phyloP scores from a whole-genome alignment of 495 filamentous ascomycete genomes.

The Lichina pygmaea region DNA sequence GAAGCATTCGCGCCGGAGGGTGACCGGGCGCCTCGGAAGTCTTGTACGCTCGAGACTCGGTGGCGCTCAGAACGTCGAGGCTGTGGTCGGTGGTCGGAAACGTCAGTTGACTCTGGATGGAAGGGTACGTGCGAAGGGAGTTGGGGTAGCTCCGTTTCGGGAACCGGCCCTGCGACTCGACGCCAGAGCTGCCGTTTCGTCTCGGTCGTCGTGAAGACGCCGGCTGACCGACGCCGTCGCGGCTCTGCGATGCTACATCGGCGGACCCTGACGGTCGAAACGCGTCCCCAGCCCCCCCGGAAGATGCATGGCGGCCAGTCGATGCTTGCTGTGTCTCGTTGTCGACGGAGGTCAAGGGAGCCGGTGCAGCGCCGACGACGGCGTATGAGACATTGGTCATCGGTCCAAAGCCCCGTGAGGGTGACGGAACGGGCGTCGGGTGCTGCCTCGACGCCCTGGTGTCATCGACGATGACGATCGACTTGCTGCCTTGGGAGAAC shows the following conservation, averaged over 20 bases:
- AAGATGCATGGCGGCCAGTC: neutral
- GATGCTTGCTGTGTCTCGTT: neutral
- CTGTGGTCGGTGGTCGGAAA: neutral
- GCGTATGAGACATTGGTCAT: neutral
- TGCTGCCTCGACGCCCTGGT: conserved; percentile 19
- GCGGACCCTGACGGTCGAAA: too few species aligned
- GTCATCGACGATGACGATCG: conserved; percentile 71
- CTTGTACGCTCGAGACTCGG: too few species aligned
- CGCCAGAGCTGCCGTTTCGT: neutral
- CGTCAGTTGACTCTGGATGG: neutral
- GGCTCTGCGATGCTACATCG: neutral
- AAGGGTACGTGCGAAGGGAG: neutral
- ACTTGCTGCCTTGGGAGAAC: conserved; percentile 54
- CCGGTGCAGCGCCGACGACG: neutral
- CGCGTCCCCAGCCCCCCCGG: too few species aligned
- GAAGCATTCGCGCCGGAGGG: conserved; percentile 24
- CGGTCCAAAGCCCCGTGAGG: conserved; percentile 10
- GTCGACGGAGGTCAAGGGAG: neutral
- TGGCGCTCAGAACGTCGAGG: too few species aligned
- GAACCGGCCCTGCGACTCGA: neutral
- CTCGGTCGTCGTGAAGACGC: neutral
- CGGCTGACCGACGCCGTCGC: neutral
- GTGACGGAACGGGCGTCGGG: conserved; percentile 22
- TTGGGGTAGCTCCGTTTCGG: neutral
- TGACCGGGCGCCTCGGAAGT: neutral